phyloP scores from a whole-genome alignment of 2,329 filamentous ascomycete genomes.

The Pseudopyricularia javanii region DNA sequence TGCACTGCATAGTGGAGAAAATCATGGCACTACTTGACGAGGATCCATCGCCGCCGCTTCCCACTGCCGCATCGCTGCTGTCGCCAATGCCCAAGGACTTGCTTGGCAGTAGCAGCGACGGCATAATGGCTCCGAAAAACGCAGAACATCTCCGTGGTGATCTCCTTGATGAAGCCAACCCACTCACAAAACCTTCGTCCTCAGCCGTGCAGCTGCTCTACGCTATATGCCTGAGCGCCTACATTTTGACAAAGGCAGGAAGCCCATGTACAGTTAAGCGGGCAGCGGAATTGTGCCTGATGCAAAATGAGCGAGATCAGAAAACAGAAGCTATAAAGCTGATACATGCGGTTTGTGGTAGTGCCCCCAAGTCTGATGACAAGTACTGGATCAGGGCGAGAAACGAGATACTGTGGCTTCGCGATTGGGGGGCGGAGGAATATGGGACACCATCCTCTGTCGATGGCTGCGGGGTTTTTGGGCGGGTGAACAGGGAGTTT shows the following conservation, averaged over 20 bases:
- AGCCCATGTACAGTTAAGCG: slow-evolving; percentile 36
- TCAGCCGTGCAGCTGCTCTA: slow-evolving; percentile 47
- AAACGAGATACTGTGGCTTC: slow-evolving; percentile 59
- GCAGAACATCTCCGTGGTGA: slow-evolving; percentile 33
- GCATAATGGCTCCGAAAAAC: slow-evolving; percentile 25
- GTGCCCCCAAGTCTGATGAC: slow-evolving; percentile 46
- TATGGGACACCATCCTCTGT: slow-evolving; percentile 6
- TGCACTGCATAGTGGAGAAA: slow-evolving; percentile 47
- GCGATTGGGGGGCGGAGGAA: slow-evolving; percentile 53
- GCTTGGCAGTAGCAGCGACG: slow-evolving; percentile 8
- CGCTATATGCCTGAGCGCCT: slow-evolving; percentile 50
- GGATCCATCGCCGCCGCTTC: slow-evolving; percentile 40
- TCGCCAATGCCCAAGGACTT: slow-evolving; percentile 20
- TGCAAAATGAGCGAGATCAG: slow-evolving; percentile 53
- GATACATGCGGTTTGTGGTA: slow-evolving; percentile 35
- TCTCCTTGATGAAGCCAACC: slow-evolving; percentile 47
- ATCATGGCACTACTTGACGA: slow-evolving; percentile 48
- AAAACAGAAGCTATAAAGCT: slow-evolving; percentile 43
- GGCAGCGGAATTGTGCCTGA: slow-evolving; percentile 51
- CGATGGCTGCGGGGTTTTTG: slow-evolving; percentile 38
- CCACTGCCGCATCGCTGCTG: slow-evolving; percentile 32
- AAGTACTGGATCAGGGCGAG: slow-evolving; percentile 50
- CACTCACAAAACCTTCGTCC: slow-evolving; percentile 48
- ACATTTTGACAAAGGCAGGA: slow-evolving; percentile 38
- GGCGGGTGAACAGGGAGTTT: slow-evolving; percentile 44